Base-by-base conservation (phyloP, 768 basidiomycete genomes). In the Podaxis rugospora region DNA sequence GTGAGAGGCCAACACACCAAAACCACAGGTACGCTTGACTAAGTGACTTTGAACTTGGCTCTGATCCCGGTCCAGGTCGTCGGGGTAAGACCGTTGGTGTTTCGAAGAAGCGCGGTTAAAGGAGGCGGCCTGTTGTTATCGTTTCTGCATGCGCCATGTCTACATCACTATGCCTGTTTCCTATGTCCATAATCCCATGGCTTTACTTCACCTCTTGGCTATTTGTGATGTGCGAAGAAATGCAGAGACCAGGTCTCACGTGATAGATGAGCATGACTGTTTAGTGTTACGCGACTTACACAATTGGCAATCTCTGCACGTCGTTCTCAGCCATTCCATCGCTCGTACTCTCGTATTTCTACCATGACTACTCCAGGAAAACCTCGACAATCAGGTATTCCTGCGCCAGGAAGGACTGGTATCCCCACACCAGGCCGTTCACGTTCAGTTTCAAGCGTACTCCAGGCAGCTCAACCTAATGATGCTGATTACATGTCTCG, bases 1-100 rank as follows among this genome's bases (percentile, higher is more conserved):
- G 97, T 98, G 58, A 83, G 97, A 68, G 97, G 97, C 69, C 97
- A 99, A 73, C 97, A 98, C 85, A 99, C 97, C 67, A 98, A 98
- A 83, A 98, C 96, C 57, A 98, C 96, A 57, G 95, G 94, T 88
- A 68, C 62, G 86, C 75, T 46, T 23, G 9, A 10, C 10, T 28
- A 13, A 52, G 37, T 62, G 11, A 7, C 44, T 51, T 18, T 11
- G 14, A 21, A 39, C 35, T 59, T 61, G 42, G 46, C 37, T 39
- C 27, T 56, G 65, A 57, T 68, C 37, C 0, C 25, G 46, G 5
- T 18, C 18, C 67, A 93, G 93, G 93, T 75, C 93, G 93, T 78
- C 92, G 92, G 65, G 93, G 93, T 64, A 95, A 95, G 84, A 95
- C 93, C 62, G 93, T 94, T 67, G 93, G 93, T 87, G 93, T 95